A percentile compares a stretch with the other conserved stretches of the same genome.
phyloP scores from a whole-genome alignment of 192 early-diverging fungal species.

The Phlyctochytrium bullatum region DNA sequence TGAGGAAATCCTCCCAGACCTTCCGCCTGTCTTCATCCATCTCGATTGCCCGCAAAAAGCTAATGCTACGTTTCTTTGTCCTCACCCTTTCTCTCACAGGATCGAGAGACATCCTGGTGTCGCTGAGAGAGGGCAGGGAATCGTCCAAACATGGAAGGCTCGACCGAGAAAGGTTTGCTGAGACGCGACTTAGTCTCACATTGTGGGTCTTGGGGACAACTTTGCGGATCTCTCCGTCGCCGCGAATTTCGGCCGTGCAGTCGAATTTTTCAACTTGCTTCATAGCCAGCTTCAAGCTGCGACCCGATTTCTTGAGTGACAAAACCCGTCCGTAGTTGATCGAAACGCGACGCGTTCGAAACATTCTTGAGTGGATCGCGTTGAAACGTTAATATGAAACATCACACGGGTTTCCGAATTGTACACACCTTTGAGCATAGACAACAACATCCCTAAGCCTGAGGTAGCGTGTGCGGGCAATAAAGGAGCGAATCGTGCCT shows the following conservation, averaged over 20 bases:
- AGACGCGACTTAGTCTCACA: background rate
- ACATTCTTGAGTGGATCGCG: too few species aligned
- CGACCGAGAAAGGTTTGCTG: background rate
- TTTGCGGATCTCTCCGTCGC: background rate
- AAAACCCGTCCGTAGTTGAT: background rate
- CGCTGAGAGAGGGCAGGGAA: too few species aligned
- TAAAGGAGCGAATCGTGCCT: background rate
- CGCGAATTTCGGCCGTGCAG: background rate
- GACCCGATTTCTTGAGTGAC: background rate
- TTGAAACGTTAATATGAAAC: too few species aligned
- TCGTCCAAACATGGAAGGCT: background rate
- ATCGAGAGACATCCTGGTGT: background rate
- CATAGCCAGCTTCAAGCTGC: background rate
- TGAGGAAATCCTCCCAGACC: too few species aligned
- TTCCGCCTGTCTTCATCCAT: too few species aligned
- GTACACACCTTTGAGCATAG: background rate
- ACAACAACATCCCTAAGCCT: background rate
- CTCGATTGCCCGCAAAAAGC: background rate
- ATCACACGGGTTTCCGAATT: too few species aligned
- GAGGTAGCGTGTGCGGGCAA: background rate
- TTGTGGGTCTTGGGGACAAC: too few species aligned
- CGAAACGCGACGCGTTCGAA: background rate
- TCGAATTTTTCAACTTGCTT: background rate
- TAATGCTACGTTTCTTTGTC: background rate
- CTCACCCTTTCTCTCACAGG: background rate